phyloP scores from a whole-genome alignment of 2,329 filamentous ascomycete species.

The Cladophialophora yegresii region DNA sequence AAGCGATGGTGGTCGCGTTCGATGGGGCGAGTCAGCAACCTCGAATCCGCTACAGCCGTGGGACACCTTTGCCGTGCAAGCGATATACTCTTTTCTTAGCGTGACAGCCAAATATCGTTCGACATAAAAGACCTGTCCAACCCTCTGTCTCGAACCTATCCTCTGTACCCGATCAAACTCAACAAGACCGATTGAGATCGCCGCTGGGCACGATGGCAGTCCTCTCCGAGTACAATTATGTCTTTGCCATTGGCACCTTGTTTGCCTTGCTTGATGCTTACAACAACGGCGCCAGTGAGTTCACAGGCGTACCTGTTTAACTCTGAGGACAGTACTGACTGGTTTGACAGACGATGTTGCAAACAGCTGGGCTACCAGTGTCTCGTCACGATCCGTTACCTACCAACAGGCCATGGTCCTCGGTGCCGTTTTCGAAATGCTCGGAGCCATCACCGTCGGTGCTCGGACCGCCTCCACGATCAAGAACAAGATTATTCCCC shows the following conservation, averaged over 20 bases:
- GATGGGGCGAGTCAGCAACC: not conserved
- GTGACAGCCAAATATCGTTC: not conserved
- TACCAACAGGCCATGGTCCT: slow-evolving; percentile 70
- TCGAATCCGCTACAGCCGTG: slow-evolving; percentile 3
- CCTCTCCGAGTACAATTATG: slow-evolving; percentile 61
- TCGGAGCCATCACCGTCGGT: slow-evolving; percentile 67
- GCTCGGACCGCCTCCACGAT: slow-evolving; percentile 73
- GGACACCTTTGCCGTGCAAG: not conserved
- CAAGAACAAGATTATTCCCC: slow-evolving; percentile 74
- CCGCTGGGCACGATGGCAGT: slow-evolving; percentile 16
- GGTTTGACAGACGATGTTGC: slow-evolving; percentile 71
- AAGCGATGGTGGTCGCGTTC: not conserved
- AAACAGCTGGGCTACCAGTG: slow-evolving; percentile 78
- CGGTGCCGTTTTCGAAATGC: slow-evolving; percentile 67
- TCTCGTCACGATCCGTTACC: slow-evolving; percentile 74
- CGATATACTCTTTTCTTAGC: not conserved
- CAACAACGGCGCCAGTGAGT: slow-evolving; percentile 77
- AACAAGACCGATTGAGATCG: not conserved
- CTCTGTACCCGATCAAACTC: not conserved
- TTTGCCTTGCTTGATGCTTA: slow-evolving; percentile 76
- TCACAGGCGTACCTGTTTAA: not conserved
- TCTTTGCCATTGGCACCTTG: slow-evolving; percentile 73
- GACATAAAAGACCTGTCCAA: slow-evolving; percentile 12
- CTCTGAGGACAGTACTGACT: not conserved
- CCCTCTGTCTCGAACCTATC: not conserved